These are phyloP conservation scores for Crithidia fasciculata DNA, from an alignment of 208 protist species.

Conservation along the genomic window DNA sequence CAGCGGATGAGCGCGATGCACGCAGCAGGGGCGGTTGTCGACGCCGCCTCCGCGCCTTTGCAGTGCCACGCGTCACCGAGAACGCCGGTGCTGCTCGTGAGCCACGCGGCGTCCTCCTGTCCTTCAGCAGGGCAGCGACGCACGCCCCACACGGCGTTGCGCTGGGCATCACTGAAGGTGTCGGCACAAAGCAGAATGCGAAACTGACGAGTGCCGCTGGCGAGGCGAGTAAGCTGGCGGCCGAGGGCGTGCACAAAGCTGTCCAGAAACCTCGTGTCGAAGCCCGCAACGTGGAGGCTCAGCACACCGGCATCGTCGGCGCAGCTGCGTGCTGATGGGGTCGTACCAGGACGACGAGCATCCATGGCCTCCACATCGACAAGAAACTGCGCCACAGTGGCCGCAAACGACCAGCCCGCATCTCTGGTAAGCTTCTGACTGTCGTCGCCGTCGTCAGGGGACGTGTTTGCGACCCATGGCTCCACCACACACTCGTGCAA, in stretches of 20 bases:
- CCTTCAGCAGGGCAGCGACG: not conserved
- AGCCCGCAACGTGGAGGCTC: constrained; percentile 40
- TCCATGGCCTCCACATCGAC: constrained; percentile 20
- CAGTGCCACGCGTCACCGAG: constrained; percentile 51
- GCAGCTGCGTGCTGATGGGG: not conserved
- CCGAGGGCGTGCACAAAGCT: constrained; percentile 22
- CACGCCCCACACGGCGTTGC: constrained; percentile 70
- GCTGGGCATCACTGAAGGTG: constrained; percentile 42
- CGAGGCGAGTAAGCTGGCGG: not conserved
- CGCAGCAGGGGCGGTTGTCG: not conserved
- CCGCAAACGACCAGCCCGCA: constrained; percentile 32
- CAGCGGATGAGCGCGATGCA: constrained; percentile 33
- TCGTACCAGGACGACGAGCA: constrained; percentile 5
- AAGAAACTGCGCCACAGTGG: constrained; percentile 48
- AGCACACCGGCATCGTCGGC: not conserved
- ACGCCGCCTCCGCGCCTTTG: constrained; percentile 13
- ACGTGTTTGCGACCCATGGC: constrained; percentile 19
- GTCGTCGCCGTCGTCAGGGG: no score
- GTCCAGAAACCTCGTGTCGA: constrained; percentile 25
- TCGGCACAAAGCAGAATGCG: constrained; percentile 65
- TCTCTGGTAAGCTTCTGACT: not conserved
- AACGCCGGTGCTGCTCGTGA: constrained; percentile 38
- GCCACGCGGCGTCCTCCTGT: constrained; percentile 11
- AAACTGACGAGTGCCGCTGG: constrained; percentile 9
- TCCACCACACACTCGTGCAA: constrained; percentile 49